Evolutionary conservation across 768 basidiomycete genomes (phyloP).

Genomic region (Leccinellum luteum): DNA sequence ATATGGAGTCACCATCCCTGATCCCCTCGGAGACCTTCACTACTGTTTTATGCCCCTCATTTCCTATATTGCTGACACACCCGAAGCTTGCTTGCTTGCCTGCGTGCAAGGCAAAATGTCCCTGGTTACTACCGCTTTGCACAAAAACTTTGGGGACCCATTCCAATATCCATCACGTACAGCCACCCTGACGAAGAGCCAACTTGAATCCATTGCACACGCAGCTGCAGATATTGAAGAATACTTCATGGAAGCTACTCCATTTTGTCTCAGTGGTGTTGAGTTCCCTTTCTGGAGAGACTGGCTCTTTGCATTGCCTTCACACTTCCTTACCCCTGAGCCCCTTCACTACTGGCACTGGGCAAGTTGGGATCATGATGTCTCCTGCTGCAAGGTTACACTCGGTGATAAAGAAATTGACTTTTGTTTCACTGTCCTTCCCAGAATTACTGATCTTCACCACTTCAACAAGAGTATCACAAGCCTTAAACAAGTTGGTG

Average conservation of each 20-base stretch:
- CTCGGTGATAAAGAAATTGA: not conserved
- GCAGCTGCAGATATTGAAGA: not conserved
- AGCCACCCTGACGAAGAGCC: too few relatives aligned
- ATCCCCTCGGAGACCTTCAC: not conserved
- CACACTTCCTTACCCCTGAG: too few relatives aligned
- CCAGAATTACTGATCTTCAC: not conserved
- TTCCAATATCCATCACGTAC: not conserved
- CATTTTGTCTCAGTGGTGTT: not conserved
- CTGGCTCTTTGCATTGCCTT: not conserved
- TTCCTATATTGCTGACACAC: not conserved
- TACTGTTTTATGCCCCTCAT: not conserved
- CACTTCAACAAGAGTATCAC: not conserved
- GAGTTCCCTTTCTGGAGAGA: not conserved
- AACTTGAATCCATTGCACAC: too few relatives aligned
- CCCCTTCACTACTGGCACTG: not conserved
- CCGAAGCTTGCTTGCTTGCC: not conserved
- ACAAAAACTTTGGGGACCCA: not conserved
- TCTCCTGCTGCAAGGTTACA: not conserved
- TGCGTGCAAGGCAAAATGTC: not conserved
- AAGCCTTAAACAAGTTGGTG: not conserved
- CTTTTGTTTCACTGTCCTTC: not conserved
- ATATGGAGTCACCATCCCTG: not conserved
- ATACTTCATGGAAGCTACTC: not conserved
- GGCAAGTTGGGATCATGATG: not conserved
- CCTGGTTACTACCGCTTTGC: not conserved